phyloP scores from a whole-genome alignment of 176 grass and related monocot genomes.

The Stipa capillata region DNA sequence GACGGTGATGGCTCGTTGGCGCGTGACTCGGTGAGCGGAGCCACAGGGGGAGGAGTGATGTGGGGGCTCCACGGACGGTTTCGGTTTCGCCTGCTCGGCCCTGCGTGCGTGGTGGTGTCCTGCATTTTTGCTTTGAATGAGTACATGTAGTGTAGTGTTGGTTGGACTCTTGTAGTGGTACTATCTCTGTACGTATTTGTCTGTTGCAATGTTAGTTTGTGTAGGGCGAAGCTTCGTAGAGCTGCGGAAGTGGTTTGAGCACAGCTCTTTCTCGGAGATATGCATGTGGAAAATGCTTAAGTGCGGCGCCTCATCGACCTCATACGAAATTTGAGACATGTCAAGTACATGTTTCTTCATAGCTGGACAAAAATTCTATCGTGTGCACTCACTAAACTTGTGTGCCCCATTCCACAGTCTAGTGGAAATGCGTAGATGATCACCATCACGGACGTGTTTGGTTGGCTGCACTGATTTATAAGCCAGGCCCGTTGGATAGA shows the following conservation, averaged over 20 bases:
- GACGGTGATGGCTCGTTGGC: neutral
- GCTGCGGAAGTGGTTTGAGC: neutral
- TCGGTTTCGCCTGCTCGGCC: neutral
- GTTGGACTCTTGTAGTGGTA: neutral
- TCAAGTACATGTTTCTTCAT: too few species aligned
- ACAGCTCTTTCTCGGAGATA: neutral
- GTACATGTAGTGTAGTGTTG: neutral
- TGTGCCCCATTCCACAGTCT: too few species aligned
- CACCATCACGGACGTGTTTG: too few species aligned
- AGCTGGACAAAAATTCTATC: too few species aligned
- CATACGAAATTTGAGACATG: neutral
- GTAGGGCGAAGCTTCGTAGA: neutral
- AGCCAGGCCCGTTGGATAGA: too few species aligned
- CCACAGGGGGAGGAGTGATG: neutral
- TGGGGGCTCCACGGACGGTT: neutral
- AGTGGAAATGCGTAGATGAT: too few species aligned
- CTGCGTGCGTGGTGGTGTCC: neutral
- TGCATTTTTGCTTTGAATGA: slow-evolving; percentile 15
- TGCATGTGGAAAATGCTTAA: too few species aligned
- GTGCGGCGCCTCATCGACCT: neutral
- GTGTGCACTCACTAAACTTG: too few species aligned
- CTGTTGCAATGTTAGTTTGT: neutral
- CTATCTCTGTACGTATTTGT: too few species aligned
- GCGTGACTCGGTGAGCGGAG: neutral
- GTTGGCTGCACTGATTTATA: too few species aligned